A percentile compares a stretch with the other conserved stretches of the same genome.
Conservation (phyloP, 192 early-diverging fungal species). For the Coemansia sp. region DNA sequence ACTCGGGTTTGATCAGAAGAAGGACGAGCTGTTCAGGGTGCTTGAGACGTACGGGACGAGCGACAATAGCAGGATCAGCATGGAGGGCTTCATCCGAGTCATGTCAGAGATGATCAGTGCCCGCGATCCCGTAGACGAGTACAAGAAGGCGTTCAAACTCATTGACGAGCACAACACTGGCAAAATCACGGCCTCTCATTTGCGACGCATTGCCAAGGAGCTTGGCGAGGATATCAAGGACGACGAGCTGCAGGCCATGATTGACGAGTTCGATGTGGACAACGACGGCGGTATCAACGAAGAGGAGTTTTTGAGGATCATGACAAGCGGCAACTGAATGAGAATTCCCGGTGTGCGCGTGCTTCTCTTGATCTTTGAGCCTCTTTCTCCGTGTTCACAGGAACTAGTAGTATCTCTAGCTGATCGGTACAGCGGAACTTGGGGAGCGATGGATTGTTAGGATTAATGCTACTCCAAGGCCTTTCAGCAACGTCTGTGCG, state of each 20-base stretch:
- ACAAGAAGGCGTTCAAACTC: conserved; percentile 76
- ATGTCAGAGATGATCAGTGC: conserved; percentile 69
- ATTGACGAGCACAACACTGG: conserved; percentile 72
- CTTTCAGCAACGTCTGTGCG: too few species aligned
- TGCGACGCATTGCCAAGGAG: conserved; percentile 75
- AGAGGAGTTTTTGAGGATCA: conserved; percentile 80
- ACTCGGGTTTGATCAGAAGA: conserved; percentile 82
- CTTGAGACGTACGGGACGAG: conserved; percentile 62
- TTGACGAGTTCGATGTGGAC: conserved; percentile 86
- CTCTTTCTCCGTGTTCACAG: neutral
- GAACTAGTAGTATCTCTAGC: too few species aligned
- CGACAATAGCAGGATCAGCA: conserved; percentile 59
- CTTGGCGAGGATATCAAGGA: conserved; percentile 79
- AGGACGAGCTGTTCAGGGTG: conserved; percentile 74
- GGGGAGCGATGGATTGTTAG: too few species aligned
- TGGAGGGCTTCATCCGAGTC: conserved; percentile 69
- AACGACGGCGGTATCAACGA: conserved; percentile 83
- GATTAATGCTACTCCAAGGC: too few species aligned
- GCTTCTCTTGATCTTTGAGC: neutral
- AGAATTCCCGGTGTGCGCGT: neutral
- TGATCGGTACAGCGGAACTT: too few species aligned
- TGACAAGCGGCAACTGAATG: conserved; percentile 60
- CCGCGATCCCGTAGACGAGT: conserved; percentile 79
- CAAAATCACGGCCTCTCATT: conserved; percentile 64
- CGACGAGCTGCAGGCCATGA: conserved; percentile 83